These are phyloP conservation scores for button mushroom (Agaricus bisporus) DNA, from an alignment of 768 basidiomycete species.

Conservation along the genomic window DNA sequence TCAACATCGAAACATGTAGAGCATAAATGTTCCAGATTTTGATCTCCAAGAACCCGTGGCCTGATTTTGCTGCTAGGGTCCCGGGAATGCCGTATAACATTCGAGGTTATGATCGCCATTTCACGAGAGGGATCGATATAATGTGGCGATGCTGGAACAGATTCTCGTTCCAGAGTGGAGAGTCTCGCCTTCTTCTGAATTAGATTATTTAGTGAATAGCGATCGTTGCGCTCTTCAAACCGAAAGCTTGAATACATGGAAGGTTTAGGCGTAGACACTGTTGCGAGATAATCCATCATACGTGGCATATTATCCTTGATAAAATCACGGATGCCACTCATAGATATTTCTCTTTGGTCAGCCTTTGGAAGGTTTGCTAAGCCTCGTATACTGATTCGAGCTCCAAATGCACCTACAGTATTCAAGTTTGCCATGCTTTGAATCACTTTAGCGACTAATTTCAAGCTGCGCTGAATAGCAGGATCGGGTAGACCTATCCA, in stretches of 20 bases:
- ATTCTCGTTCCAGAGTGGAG: conserved; percentile 56
- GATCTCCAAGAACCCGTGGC: conserved; percentile 27
- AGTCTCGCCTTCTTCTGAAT: conserved; percentile 52
- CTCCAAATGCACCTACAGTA: conserved; percentile 35
- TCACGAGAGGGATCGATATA: conserved; percentile 75
- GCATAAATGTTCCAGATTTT: conserved; percentile 49
- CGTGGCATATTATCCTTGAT: conserved; percentile 52
- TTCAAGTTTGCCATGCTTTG: conserved; percentile 87
- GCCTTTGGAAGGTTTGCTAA: conserved; percentile 28
- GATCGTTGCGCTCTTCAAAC: conserved; percentile 5
- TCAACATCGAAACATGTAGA: conserved; percentile 64
- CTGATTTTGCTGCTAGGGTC: conserved; percentile 28
- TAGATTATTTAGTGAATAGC: conserved; percentile 38
- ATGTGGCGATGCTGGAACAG: conserved; percentile 68
- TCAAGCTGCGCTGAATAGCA: conserved; percentile 73
- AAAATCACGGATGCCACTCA: conserved; percentile 74
- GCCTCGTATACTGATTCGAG: neutral
- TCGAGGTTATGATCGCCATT: conserved; percentile 68
- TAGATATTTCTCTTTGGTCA: conserved; percentile 74
- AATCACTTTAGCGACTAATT: conserved; percentile 81
- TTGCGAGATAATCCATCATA: conserved; percentile 76
- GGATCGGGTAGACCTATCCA: conserved; percentile 56
- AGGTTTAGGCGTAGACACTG: conserved; percentile 53
- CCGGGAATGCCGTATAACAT: conserved; percentile 62
- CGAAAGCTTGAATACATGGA: conserved; percentile 1